A percentile compares a stretch with the other conserved stretches of the same genome.
These are phyloP conservation scores for Fusarium compactum DNA, from an alignment of 2,329 filamentous ascomycete genomes.

Conservation along the genomic window DNA sequence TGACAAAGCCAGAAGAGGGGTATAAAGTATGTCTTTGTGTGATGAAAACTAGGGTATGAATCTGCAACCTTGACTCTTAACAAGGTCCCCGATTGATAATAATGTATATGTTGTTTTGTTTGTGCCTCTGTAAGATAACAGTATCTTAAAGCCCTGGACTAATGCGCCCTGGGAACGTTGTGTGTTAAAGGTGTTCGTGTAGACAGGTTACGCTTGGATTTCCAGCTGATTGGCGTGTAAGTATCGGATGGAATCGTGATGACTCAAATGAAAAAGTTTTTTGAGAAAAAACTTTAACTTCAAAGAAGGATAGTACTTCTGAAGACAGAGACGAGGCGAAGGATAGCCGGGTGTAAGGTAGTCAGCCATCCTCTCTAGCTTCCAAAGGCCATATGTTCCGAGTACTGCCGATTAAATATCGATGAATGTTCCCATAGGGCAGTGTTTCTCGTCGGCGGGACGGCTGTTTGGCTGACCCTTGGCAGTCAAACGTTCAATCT, in stretches of 20 bases:
- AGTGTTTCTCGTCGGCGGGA: not conserved
- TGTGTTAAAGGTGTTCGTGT: not conserved
- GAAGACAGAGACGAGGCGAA: too few relatives aligned
- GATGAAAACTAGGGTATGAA: not conserved
- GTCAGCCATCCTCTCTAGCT: not conserved
- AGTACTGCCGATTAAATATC: not conserved
- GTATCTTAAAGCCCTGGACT: too few relatives aligned
- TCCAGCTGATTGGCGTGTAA: not conserved
- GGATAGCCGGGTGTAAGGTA: not conserved
- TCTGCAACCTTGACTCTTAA: not conserved
- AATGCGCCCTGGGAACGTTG: not conserved
- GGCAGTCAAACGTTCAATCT: not conserved
- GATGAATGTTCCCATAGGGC: not conserved
- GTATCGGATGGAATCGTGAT: not conserved
- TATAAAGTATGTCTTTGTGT: not conserved
- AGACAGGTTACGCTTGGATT: not conserved
- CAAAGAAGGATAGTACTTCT: too few relatives aligned
- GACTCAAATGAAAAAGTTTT: not conserved
- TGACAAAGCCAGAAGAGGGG: not conserved
- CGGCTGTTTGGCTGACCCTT: not conserved
- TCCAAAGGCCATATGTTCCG: not conserved
- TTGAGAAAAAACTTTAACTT: fast-evolving
- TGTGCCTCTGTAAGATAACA: not conserved
- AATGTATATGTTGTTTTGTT: not conserved
- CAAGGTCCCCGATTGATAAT: not conserved